Evolutionary conservation across 352 stramenopile genomes (phyloP).

Genomic region (Phytophthora idaei): DNA sequence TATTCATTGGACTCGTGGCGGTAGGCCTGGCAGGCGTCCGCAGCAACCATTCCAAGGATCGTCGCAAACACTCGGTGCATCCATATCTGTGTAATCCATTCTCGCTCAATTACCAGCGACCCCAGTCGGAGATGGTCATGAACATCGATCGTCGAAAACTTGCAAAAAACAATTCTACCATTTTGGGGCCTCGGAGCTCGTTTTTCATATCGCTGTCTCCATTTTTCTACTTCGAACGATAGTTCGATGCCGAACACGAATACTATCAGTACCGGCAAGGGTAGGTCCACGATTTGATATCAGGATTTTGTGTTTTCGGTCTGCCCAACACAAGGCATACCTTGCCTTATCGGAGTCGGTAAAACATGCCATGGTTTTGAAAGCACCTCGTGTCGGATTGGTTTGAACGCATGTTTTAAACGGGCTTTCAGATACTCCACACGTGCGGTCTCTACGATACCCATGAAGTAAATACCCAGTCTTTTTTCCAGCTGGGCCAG

Average conservation of each 20-base stretch:
- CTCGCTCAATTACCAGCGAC: not conserved
- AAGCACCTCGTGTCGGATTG: not conserved
- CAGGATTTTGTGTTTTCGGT: slow-evolving; percentile 1
- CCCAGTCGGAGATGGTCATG: not conserved
- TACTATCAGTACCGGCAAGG: not conserved
- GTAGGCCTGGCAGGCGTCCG: not conserved
- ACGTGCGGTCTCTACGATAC: not conserved
- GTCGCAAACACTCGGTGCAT: not conserved
- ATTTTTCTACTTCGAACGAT: not conserved
- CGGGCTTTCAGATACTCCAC: not conserved
- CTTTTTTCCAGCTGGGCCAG: not conserved
- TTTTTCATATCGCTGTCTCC: slow-evolving; percentile 1
- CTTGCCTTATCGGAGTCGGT: not conserved
- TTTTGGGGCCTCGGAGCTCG: not conserved
- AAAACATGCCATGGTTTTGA: not conserved
- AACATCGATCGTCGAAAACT: not conserved
- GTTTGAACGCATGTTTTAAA: not conserved
- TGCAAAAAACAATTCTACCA: slow-evolving; percentile 4
- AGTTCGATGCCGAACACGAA: not conserved
- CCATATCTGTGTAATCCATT: not conserved
- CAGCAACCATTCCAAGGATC: not conserved
- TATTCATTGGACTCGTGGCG: not conserved
- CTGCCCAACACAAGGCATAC: not conserved
- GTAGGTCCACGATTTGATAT: slow-evolving; percentile 1
- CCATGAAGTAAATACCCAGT: slow-evolving; percentile 1